Evolutionary conservation across 2,329 filamentous ascomycete species (phyloP).

Genomic region (Ophiostoma sp.): DNA sequence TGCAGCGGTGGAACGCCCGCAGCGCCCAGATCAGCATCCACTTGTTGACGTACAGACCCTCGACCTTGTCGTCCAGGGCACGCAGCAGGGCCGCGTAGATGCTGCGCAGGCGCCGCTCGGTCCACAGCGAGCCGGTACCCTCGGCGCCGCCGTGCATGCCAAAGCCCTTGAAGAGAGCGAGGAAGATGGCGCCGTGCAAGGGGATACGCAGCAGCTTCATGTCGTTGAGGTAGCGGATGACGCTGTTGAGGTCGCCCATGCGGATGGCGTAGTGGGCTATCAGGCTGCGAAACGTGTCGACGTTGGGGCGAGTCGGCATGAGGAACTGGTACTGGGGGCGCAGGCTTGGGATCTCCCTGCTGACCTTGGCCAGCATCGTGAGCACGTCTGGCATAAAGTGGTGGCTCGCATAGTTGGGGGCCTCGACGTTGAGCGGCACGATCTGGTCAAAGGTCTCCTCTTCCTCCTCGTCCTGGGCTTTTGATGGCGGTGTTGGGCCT

Average conservation of each 20-base stretch:
- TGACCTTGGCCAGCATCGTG: conserved; percentile 53
- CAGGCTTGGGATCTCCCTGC: conserved; percentile 52
- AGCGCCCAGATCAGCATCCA: conserved; percentile 60
- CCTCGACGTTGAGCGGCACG: conserved; percentile 3
- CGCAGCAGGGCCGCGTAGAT: conserved; percentile 62
- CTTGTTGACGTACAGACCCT: conserved; percentile 48
- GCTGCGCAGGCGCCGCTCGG: conserved; percentile 57
- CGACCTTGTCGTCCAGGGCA: conserved; percentile 45
- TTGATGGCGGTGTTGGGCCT: neutral
- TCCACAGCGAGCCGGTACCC: conserved; percentile 64
- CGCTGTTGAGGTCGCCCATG: conserved; percentile 65
- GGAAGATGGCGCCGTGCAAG: conserved; percentile 70
- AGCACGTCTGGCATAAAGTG: conserved; percentile 51
- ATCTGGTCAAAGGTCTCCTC: neutral
- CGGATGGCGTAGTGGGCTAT: conserved; percentile 66
- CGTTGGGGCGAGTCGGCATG: conserved; percentile 65
- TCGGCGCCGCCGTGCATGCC: conserved; percentile 60
- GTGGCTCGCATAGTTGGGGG: conserved; percentile 41
- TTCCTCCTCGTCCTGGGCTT: neutral
- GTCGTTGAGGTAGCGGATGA: conserved; percentile 69
- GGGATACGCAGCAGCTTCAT: conserved; percentile 67
- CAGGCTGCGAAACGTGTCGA: conserved; percentile 73
- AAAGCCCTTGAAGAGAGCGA: conserved; percentile 80
- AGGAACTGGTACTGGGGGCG: conserved; percentile 52
- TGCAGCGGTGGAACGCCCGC: conserved; percentile 58